Evolutionary conservation across 345 rosid species (phyloP).

Genomic region (Schrenkiella parvula): DNA sequence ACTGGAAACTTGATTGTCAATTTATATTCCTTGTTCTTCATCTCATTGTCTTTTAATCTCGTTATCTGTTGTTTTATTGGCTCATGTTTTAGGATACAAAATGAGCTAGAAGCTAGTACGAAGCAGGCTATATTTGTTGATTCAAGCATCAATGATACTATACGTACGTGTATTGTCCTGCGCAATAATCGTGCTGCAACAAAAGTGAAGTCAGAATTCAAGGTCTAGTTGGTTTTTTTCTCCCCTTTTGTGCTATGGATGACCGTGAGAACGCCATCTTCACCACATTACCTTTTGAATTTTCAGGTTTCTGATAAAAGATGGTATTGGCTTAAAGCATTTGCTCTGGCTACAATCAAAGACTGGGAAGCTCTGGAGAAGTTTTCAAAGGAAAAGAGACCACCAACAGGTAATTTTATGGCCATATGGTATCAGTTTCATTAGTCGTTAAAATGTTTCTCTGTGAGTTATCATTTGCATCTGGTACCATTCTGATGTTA

Average conservation of each 20-base stretch:
- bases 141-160: slow-evolving; percentile 97
- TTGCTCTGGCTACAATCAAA: slow-evolving; percentile 84
- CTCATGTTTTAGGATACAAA: slow-evolving; percentile 64
- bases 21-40: neutral
- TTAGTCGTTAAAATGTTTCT: neutral
- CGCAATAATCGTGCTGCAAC: slow-evolving; percentile 76
- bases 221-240: slow-evolving; percentile 42
- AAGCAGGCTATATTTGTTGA: slow-evolving; percentile 95
- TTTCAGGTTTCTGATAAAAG: slow-evolving; percentile 86
- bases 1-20: neutral
- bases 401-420: slow-evolving; percentile 61
- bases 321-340: slow-evolving; percentile 95
- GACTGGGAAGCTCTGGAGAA: slow-evolving; percentile 93
- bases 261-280: neutral
- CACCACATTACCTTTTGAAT: neutral
- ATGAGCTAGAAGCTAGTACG: slow-evolving; percentile 85
- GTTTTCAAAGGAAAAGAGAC: slow-evolving; percentile 93
- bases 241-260: neutral
- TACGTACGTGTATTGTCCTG: slow-evolving; percentile 88
- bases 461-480: neutral
- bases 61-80: neutral
- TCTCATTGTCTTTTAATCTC: neutral
- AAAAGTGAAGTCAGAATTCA: slow-evolving; percentile 48
- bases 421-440: neutral
- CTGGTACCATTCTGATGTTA: neutral